These are phyloP conservation scores for Turnera subulata DNA, from an alignment of 345 rosid species.

Conservation along the genomic window DNA sequence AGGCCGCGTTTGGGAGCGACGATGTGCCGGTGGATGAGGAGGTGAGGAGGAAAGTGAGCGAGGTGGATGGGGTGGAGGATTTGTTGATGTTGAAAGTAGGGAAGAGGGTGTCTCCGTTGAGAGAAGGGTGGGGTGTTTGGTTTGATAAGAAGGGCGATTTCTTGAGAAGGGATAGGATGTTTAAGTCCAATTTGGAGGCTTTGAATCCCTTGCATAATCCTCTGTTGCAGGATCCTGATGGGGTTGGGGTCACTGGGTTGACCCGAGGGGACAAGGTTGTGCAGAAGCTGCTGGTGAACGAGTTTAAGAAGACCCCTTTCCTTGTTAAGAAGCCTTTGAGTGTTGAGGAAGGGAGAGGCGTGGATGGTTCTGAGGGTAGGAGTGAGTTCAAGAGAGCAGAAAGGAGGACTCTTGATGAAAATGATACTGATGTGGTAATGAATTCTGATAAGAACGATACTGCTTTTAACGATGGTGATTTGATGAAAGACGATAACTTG, in stretches of 20 bases:
- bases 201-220: conserved; percentile 84
- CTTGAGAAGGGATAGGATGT: conserved; percentile 81
- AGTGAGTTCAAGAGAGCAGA: conserved; percentile 10
- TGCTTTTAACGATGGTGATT: background rate
- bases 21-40: conserved; percentile 74
- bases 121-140: conserved; percentile 97
- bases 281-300: conserved; percentile 60
- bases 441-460: background rate
- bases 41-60: conserved; percentile 59
- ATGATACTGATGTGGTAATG: background rate
- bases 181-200: conserved; percentile 64
- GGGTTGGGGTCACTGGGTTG: conserved; percentile 60
- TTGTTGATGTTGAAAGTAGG: conserved; percentile 62
- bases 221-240: conserved; percentile 91
- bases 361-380: conserved; percentile 15
- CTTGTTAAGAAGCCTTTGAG: conserved; percentile 57
- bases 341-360: conserved; percentile 24
- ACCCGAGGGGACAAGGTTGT: conserved; percentile 72
- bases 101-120: conserved; percentile 53
- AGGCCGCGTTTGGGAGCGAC: conserved; percentile 67
- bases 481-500: background rate
- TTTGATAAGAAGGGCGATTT: conserved; percentile 88
- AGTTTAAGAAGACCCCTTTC: conserved; percentile 64
- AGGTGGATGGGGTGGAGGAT: conserved; percentile 64
- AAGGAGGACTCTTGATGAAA: conserved; percentile 21